phyloP scores from a whole-genome alignment of 1,284 basidiomycete species.

The Hypsizygus ulmarius region DNA sequence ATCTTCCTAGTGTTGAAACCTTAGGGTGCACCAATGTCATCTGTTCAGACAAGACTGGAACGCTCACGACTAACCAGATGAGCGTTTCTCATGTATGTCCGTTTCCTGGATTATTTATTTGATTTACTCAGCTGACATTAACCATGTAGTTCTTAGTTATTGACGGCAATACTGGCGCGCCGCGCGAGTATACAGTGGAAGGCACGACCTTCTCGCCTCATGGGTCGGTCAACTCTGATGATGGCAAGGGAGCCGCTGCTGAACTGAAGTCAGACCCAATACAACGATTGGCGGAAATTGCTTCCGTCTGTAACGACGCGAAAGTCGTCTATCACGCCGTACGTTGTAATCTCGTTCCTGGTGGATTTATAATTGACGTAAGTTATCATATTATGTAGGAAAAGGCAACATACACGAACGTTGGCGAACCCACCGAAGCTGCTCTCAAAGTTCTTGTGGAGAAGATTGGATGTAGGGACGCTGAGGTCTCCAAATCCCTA shows the following conservation, averaged over 20 bases:
- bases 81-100: constrained; percentile 76
- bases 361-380: neutral
- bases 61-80: constrained; percentile 96
- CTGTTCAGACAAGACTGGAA: constrained; percentile 97
- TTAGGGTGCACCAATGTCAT: constrained; percentile 96
- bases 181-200: constrained; percentile 77
- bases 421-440: constrained; percentile 97
- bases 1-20: constrained; percentile 95
- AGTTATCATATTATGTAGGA: constrained; percentile 42
- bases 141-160: constrained; percentile 69
- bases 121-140: constrained; percentile 1
- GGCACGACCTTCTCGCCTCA: constrained; percentile 88
- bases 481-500: constrained; percentile 55
- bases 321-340: constrained; percentile 85
- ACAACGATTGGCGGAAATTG: constrained; percentile 83
- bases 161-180: constrained; percentile 48
- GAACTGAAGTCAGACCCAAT: constrained; percentile 72
- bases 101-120: constrained; percentile 41
- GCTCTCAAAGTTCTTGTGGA: constrained; percentile 92
- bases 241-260: constrained; percentile 55
- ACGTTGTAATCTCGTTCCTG: constrained; percentile 26
- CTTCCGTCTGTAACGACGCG: constrained; percentile 90
- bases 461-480: constrained; percentile 71
- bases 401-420: constrained; percentile 75
- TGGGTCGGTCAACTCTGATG: constrained; percentile 67